Conservation (phyloP, 164 flowering plant species). For the grape (Vitis vinifera) region DNA sequence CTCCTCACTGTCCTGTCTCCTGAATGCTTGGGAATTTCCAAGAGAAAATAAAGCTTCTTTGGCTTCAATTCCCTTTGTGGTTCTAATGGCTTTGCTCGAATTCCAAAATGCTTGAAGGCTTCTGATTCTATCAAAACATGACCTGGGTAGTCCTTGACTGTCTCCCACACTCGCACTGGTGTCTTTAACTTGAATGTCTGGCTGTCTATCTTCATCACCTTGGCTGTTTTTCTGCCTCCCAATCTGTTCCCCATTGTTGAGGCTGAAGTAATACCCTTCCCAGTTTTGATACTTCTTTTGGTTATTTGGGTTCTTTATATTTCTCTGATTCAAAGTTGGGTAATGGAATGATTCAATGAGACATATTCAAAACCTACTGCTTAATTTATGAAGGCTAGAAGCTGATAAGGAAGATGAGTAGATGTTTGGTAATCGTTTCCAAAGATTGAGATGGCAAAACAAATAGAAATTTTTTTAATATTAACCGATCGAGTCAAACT, state of each 20-base stretch:
- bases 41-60: constrained; percentile 45
- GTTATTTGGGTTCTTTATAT: too few relatives aligned
- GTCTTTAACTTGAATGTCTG: constrained; percentile 46
- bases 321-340: too few relatives aligned
- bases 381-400: too few relatives aligned
- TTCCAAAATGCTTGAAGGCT: constrained; percentile 45
- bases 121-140: constrained; percentile 50
- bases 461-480: too few relatives aligned
- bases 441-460: too few relatives aligned
- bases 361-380: too few relatives aligned
- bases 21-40: constrained; percentile 41
- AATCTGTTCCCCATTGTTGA: constrained; percentile 50
- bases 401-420: too few relatives aligned
- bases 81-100: constrained; percentile 53
- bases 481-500: too few relatives aligned
- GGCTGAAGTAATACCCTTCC: too few relatives aligned
- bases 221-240: constrained; percentile 40
- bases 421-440: too few relatives aligned
- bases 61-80: constrained; percentile 41
- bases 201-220: constrained; percentile 59
- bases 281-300: too few relatives aligned
- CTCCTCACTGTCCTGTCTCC: background rate
- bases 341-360: too few relatives aligned
- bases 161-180: constrained; percentile 37
- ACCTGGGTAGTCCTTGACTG: constrained; percentile 45